Percentiles rank a stretch among this genome's conserved stretches.
phyloP scores from a whole-genome alignment of 345 rosid genomes.

The Syzygium grande region DNA sequence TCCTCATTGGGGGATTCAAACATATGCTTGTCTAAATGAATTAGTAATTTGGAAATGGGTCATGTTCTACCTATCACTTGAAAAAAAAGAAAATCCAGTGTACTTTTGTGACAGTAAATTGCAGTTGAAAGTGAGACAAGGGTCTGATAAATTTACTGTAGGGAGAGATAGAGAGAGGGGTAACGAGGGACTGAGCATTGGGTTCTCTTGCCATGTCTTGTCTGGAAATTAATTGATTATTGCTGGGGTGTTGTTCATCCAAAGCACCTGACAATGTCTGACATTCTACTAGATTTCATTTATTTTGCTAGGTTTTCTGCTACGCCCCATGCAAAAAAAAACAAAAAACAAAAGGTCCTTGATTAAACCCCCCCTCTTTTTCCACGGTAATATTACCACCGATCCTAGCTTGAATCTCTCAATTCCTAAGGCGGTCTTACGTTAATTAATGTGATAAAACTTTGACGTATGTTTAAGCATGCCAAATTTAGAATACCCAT shows the following conservation, averaged over 20 bases:
- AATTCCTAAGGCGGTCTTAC: not conserved
- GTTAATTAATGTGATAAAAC: not conserved
- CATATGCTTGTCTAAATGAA: not conserved
- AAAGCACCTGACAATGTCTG: conserved; percentile 5
- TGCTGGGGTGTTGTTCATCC: not conserved
- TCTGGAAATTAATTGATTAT: not conserved
- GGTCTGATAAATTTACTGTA: not conserved
- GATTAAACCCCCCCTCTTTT: not conserved
- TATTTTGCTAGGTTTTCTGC: not conserved
- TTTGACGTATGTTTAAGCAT: not conserved
- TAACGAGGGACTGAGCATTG: not conserved
- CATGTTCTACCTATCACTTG: not conserved
- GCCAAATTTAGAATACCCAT: not conserved
- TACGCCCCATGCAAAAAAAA: not conserved
- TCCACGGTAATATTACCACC: not conserved
- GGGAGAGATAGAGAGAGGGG: not conserved
- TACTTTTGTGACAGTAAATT: not conserved
- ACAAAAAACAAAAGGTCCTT: not conserved
- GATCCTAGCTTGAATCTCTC: not conserved
- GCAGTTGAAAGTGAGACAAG: not conserved
- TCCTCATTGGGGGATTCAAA: not conserved
- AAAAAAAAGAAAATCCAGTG: not conserved
- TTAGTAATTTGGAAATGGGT: not conserved
- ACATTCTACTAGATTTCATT: conserved; percentile 6
- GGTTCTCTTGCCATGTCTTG: conserved; percentile 1